Conservation (phyloP, 768 basidiomycete genomes). For the Boletus vinaceobasis region DNA sequence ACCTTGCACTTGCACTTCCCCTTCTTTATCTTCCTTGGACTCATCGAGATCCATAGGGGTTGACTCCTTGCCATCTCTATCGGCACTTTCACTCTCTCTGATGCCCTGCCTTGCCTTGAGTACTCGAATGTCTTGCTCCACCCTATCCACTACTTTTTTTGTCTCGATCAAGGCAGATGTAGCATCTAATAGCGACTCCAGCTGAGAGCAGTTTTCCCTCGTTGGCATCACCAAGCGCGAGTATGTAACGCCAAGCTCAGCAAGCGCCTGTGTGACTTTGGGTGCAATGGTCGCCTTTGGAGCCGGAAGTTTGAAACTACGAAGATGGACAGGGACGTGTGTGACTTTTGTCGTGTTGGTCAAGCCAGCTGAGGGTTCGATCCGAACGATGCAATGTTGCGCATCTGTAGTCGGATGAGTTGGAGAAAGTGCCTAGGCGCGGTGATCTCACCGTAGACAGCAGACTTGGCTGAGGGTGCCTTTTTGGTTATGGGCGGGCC, state of each 20-base stretch:
- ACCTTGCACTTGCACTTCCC: conserved; percentile 45
- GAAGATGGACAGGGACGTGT: conserved; percentile 76
- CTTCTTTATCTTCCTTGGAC: conserved; percentile 28
- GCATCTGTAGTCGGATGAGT: conserved; percentile 46
- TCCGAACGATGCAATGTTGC: conserved; percentile 69
- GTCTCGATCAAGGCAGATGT: conserved; percentile 77
- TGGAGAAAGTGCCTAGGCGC: background rate
- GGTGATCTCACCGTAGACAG: conserved; percentile 50
- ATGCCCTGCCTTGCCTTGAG: conserved; percentile 59
- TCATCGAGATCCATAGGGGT: conserved; percentile 53
- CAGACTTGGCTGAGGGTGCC: conserved; percentile 49
- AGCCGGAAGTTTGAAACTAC: conserved; percentile 79
- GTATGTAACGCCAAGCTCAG: conserved; percentile 71
- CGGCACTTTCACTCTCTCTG: conserved; percentile 43
- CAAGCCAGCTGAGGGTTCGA: conserved; percentile 48
- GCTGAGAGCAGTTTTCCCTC: conserved; percentile 65
- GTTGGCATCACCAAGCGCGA: conserved; percentile 93
- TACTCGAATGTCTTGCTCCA: conserved; percentile 81
- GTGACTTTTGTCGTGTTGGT: conserved; percentile 59
- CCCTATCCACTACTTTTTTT: conserved; percentile 82
- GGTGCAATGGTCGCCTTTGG: conserved; percentile 73
- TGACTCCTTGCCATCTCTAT: conserved; percentile 37
- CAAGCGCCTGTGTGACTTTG: conserved; percentile 72
- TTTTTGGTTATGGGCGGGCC: conserved; percentile 37
- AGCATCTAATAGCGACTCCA: conserved; percentile 73